These are phyloP conservation scores for Sanghuangporus weigelae DNA, from an alignment of 1,284 basidiomycete species.

Conservation along the genomic window DNA sequence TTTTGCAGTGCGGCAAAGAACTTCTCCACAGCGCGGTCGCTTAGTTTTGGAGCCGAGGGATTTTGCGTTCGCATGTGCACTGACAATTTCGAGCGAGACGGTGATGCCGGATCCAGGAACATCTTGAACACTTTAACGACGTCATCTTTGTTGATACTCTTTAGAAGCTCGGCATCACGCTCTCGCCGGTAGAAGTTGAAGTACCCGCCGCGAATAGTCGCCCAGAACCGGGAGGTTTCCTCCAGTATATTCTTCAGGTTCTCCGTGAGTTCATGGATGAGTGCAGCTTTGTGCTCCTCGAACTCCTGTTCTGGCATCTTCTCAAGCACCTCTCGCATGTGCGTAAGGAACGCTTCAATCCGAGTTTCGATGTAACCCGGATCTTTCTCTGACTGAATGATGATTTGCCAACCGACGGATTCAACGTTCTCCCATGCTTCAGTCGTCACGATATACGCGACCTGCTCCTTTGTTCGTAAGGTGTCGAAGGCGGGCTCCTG, in stretches of 20 bases:
- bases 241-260: constrained; percentile 66
- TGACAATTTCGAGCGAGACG: constrained; percentile 71
- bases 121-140: constrained; percentile 71
- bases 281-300: constrained; percentile 45
- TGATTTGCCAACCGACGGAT: constrained; percentile 74
- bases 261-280: constrained; percentile 67
- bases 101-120: constrained; percentile 67
- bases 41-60: constrained; percentile 55
- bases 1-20: constrained; percentile 54
- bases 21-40: constrained; percentile 56
- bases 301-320: constrained; percentile 61
- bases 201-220: constrained; percentile 69
- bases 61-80: constrained; percentile 75
- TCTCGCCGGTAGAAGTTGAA: constrained; percentile 72
- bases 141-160: constrained; percentile 69
- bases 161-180: constrained; percentile 62
- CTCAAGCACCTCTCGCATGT: constrained; percentile 56
- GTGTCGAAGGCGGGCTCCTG: constrained; percentile 88
- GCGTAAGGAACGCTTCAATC: constrained; percentile 81
- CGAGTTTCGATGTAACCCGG: constrained; percentile 83
- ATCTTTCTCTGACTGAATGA: constrained; percentile 87
- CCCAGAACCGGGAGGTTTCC: constrained; percentile 60
- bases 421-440: constrained; percentile 55
- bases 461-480: constrained; percentile 93
- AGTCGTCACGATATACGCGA: constrained; percentile 85